phyloP scores from a whole-genome alignment of 768 basidiomycete species.

The Mycena belliarum region DNA sequence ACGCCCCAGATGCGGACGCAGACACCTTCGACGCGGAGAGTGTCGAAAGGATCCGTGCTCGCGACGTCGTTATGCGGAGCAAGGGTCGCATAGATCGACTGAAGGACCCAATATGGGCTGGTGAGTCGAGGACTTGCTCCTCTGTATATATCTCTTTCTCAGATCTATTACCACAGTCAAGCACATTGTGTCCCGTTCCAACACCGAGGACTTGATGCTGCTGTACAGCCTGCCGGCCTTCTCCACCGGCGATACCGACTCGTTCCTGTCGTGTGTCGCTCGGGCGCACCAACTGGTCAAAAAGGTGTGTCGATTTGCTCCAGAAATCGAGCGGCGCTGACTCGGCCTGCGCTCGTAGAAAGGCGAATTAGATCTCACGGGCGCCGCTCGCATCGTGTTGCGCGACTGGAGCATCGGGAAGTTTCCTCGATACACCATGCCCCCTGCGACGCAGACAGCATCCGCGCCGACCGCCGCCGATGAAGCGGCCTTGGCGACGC shows the following conservation, averaged over 20 bases:
- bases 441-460: conserved; percentile 32
- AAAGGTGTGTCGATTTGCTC: conserved; percentile 52
- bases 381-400: conserved; percentile 76
- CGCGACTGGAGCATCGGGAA: conserved; percentile 83
- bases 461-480: conserved; percentile 45
- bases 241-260: conserved; percentile 58
- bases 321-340: conserved; percentile 3
- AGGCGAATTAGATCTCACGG: conserved; percentile 69
- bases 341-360: conserved; percentile 43
- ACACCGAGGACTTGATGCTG: conserved; percentile 86
- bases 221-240: conserved; percentile 84
- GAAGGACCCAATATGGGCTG: conserved; percentile 73
- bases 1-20: conserved; percentile 29
- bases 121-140: conserved; percentile 47
- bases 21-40: conserved; percentile 37
- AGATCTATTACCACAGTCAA: no score
- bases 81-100: conserved; percentile 82
- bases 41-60: conserved; percentile 44
- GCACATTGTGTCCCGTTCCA: conserved; percentile 67
- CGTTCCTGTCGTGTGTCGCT: conserved; percentile 78
- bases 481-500: conserved; percentile 46
- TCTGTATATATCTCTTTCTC: conserved; percentile 10
- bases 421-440: conserved; percentile 71
- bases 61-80: conserved; percentile 77
- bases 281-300: conserved; percentile 74